Base-by-base conservation (phyloP, 2,329 filamentous ascomycete species). In the Phialophora tarda region DNA sequence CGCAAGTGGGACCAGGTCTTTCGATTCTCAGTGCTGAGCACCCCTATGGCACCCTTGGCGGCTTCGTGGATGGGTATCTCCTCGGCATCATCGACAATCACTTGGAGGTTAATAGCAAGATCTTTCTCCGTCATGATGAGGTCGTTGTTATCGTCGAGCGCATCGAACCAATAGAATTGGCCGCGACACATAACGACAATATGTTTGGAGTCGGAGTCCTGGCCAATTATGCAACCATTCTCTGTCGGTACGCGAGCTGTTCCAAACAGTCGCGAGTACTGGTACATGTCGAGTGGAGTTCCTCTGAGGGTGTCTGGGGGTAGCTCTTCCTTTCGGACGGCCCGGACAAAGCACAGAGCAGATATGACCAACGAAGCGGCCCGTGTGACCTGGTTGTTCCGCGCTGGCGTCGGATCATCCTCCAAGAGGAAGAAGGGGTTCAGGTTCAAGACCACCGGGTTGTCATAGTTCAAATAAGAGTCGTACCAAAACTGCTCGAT, bases 401-500 rank as follows among this genome's bases (percentile, higher is more conserved):
- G 87, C 54, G 94, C 93, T 2, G 95, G 95, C 1, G 95, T 99
- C 0, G 95, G 95, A 75, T 99, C 95, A 82, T 99, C 95, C 79
- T 97, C 95, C 60, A 99, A 84, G 64, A 99, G 83, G 82, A 99
- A 99, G 81, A 99, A 99, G 0, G 95, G 95, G 75, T 99, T 99
- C 71, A 99, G 82, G 79, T 99, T 98, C 72, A 99, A 85, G 48
- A 99, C 95, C 48, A 99, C 95, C 0, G 95, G 93, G 75, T 97
- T 98, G 77, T 98, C 95, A 76, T 90, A 99, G 80, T 98, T 98
- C 69, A 99, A 84, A 76, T 98, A 99, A 32, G 95, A 98, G 78
- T 99, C 95, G 77, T 98, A 98, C 95, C 94, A 99, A 74, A 99
- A 99, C 75, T 99, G 95, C 77, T 98, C 95, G 73, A 99, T 98